Evolutionary conservation across 768 basidiomycete genomes (phyloP), one percentile per base, ranked within the genome.

Genomic region (Trametopsis cervina): DNA sequence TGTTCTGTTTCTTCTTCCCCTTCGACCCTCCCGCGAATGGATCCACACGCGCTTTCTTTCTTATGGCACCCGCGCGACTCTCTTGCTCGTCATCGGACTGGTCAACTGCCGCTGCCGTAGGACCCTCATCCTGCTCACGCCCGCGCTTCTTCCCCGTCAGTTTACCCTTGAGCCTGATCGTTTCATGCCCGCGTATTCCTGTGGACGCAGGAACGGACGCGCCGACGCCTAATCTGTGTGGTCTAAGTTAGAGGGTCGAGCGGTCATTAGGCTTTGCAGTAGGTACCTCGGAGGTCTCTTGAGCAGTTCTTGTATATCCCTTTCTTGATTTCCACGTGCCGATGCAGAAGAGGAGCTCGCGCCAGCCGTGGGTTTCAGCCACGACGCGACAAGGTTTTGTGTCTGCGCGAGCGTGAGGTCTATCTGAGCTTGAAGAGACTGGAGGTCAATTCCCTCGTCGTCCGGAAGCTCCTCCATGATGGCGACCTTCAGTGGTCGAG

Each of bases 331-430:
- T 3, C 44, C 49, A 3, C 55, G 50, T 7, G 29, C 7, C 27
- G 55, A 47, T 7, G 29, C 50, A 2, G 47, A 55, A 22, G 61
- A 54, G 15, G 60, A 51, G 4, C 58, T 47, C 26, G 55, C 59
- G 22, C 53, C 49, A 26, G 44, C 47, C 33, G 70, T 66, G 25
- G 83, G 76, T 55, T 79, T 78, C 55, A 90, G 71, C 88, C 88
- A 90, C 46, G 88, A 85, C 18, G 83, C 73, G 38, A 86, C 78
- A 56, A 89, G 72, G 60, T 78, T 72, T 54, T 89, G 77, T 1
- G 83, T 80, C 63, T 81, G 78, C 4, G 87, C 81, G 78, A 89
- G 79, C 18, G 87, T 80, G 57, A 86, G 67, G 63, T 90, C 84
- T 44, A 89, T 80, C 66, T 85, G 85, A n/a, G 87, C 86, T 63